A percentile compares a stretch with the other conserved stretches of the same genome.
phyloP scores from a whole-genome alignment of 2,329 filamentous ascomycete species.

The Sphaerulina musiva region DNA sequence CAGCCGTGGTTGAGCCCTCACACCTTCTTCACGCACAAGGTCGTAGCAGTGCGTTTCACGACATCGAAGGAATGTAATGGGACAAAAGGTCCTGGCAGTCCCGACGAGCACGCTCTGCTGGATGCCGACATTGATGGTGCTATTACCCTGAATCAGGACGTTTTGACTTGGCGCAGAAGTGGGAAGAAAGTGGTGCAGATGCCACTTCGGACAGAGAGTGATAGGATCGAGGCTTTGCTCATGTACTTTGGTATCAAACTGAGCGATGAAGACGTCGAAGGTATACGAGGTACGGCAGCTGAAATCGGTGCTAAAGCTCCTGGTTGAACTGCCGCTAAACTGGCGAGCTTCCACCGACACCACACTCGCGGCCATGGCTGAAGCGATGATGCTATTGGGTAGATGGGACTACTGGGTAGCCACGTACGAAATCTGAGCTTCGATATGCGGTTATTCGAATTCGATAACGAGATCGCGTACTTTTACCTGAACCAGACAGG shows the following conservation, averaged over 20 bases:
- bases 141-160: conserved; percentile 23
- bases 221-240: conserved; percentile 39
- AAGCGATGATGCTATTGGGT: too few species aligned
- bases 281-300: conserved; percentile 31
- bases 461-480: too few species aligned
- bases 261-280: conserved; percentile 34
- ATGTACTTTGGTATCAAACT: conserved; percentile 44
- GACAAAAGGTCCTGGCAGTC: conserved; percentile 13
- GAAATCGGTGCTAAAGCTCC: conserved; percentile 11
- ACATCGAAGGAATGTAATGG: conserved; percentile 17
- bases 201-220: conserved; percentile 38
- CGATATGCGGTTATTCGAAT: too few species aligned
- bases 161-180: conserved; percentile 29
- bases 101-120: conserved; percentile 15
- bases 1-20: conserved; percentile 45
- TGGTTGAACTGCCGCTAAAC: too few species aligned
- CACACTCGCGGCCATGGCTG: too few species aligned
- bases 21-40: conserved; percentile 50
- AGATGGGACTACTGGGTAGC: too few species aligned
- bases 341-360: too few species aligned
- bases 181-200: conserved; percentile 36
- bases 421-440: too few species aligned
- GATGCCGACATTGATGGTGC: conserved; percentile 24
- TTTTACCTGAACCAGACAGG: too few species aligned
- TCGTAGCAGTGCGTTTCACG: conserved; percentile 44